Conservation (phyloP, 73 alveolate species). For the Uronychia binucleata region DNA sequence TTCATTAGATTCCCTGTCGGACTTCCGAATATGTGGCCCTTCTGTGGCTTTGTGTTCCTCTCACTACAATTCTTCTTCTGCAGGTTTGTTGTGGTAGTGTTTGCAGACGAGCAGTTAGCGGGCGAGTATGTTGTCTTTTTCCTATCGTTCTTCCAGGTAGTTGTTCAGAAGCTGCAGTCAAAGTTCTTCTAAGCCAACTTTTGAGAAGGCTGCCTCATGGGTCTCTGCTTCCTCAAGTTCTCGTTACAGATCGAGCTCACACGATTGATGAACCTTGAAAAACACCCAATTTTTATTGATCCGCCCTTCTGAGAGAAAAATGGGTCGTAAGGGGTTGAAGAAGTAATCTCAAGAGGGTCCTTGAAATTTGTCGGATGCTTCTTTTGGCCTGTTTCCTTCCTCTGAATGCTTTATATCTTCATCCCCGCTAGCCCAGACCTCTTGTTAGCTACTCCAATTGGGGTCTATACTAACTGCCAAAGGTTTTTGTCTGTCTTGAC, state of each 20-base stretch:
- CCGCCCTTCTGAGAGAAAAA: background rate
- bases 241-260: background rate
- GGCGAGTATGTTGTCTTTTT: no score
- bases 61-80: no score
- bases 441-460: no score
- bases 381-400: background rate
- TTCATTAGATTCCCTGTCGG: no score
- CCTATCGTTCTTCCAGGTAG: no score
- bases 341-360: background rate
- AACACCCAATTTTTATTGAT: background rate
- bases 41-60: no score
- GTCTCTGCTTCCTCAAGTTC: background rate
- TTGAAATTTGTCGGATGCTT: background rate
- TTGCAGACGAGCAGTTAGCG: no score
- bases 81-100: no score
- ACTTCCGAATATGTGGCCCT: no score
- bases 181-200: background rate
- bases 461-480: no score
- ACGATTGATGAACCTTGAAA: background rate
- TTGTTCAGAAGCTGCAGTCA: background rate
- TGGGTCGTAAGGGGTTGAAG: background rate
- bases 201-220: background rate
- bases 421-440: no score
- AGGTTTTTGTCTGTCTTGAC: no score
- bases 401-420: background rate